phyloP scores from a whole-genome alignment of 2,329 filamentous ascomycete genomes.

The Knufia petricola region DNA sequence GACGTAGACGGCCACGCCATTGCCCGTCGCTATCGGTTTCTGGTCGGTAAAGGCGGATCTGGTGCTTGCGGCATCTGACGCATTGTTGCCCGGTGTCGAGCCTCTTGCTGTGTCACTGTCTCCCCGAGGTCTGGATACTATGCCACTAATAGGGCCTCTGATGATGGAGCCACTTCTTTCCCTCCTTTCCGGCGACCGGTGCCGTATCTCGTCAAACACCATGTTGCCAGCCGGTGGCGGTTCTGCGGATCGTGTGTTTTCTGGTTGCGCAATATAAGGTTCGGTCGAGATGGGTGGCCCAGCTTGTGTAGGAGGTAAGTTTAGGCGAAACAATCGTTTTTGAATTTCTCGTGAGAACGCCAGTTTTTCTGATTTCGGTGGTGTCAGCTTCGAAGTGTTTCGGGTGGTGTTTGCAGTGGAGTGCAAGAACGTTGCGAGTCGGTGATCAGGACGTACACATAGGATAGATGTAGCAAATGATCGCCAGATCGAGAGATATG shows the following conservation, averaged over 20 bases:
- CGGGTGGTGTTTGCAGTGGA: neutral
- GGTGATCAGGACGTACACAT: neutral
- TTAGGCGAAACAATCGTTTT: slow-evolving; percentile 37
- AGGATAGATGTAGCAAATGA: neutral
- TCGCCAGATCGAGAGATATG: neutral
- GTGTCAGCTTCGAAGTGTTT: neutral
- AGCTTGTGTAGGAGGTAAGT: slow-evolving; percentile 11
- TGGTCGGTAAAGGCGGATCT: slow-evolving; percentile 35
- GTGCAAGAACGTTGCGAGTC: neutral
- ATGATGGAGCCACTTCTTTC: slow-evolving; percentile 20
- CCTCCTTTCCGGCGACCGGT: slow-evolving; percentile 17
- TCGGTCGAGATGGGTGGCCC: neutral
- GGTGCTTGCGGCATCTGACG: slow-evolving; percentile 24
- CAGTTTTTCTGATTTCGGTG: slow-evolving; percentile 27
- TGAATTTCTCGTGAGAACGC: slow-evolving; percentile 38
- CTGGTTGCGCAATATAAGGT: slow-evolving; percentile 13
- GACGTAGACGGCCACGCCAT: slow-evolving; percentile 38
- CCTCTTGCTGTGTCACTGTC: slow-evolving; percentile 19
- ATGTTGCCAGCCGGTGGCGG: slow-evolving; percentile 28
- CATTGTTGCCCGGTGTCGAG: slow-evolving; percentile 16
- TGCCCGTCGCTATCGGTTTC: slow-evolving; percentile 40
- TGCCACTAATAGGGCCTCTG: slow-evolving; percentile 22
- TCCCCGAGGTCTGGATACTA: slow-evolving; percentile 23
- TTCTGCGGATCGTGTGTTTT: slow-evolving; percentile 26
- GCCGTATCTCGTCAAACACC: slow-evolving; percentile 16